A percentile compares a stretch with the other conserved stretches of the same genome.
phyloP scores from a whole-genome alignment of 331 rosid species.

The Telfairia occidentalis region DNA sequence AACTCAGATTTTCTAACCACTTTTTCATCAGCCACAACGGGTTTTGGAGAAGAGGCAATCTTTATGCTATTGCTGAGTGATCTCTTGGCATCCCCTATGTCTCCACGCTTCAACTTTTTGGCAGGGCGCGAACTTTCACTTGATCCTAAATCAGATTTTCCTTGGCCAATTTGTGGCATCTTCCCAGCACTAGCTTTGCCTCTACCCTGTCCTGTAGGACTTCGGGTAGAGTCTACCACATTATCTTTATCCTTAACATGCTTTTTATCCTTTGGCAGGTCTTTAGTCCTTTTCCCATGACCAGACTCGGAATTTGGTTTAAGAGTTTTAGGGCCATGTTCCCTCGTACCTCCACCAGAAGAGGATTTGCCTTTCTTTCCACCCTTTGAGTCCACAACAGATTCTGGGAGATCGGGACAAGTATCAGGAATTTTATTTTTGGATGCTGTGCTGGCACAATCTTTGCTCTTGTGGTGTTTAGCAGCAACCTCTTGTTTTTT shows the following conservation, averaged over 20 bases:
- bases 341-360: conserved; percentile 25
- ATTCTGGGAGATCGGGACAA: conserved; percentile 24
- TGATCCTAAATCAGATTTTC: conserved; percentile 34
- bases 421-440: conserved; percentile 30
- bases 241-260: conserved; percentile 29
- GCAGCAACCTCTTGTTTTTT: conserved; percentile 35
- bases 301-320: conserved; percentile 29
- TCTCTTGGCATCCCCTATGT: conserved; percentile 33
- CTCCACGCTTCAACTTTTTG: conserved; percentile 47
- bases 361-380: conserved; percentile 33
- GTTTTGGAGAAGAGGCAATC: conserved; percentile 30
- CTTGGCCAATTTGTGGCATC: conserved; percentile 35
- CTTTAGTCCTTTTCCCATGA: conserved; percentile 42
- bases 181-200: conserved; percentile 32
- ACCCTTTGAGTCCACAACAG: conserved; percentile 35
- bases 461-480: conserved; percentile 31
- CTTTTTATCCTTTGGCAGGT: conserved; percentile 22
- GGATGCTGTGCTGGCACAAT: conserved; percentile 20
- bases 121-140: conserved; percentile 40
- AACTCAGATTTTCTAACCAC: conserved; percentile 32
- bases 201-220: conserved; percentile 25
- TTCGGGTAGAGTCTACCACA: conserved; percentile 17
- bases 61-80: conserved; percentile 29
- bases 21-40: conserved; percentile 36
- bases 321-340: conserved; percentile 28